Evolutionary conservation across 805 yeast species (phyloP), one percentile per base, ranked within the genome.

Genomic region (Lipomyces sp.): DNA sequence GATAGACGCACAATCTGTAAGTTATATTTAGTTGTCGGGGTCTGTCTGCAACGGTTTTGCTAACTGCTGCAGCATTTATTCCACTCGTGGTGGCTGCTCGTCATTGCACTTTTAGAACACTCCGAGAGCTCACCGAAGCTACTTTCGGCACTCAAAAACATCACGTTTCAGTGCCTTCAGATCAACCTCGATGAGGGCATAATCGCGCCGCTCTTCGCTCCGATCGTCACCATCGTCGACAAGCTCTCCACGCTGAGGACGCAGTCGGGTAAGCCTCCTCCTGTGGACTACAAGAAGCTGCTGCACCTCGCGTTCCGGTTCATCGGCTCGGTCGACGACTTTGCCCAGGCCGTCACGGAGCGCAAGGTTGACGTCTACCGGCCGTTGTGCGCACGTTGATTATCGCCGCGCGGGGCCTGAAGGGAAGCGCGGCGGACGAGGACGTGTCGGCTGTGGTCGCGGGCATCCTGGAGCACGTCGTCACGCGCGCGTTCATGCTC

Each of bases 41-140:
- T 16, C 8, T 29, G 4, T 18, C 32, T 28, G 24, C 14, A 1
- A 23, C 24, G 16, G 26, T 18, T 39, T 2, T 14, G 22, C 35
- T 47, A 29, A 38, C 43, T 26, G 10, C 16, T n/a, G 10, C 23
- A 43, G 52, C 58, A 79, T 3, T 77, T 85, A 19, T 84, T 87
- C 2, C 83, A 83, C 60, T 77, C 95, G 0, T 81, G 86, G 77
- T 89, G 91, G 43, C 88, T 93, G 1, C 70, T 89, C 31, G 55
- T 87, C 21, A 81, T 91, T 0, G 79, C 91, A 0, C 45, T 82
- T 71, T 53, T 74, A 7, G 63, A 65, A n/a, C 52, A 63, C 7
- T 63, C 71, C 0, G 72, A 70, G 57, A 59, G 69, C 61, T 67
- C 42, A 4, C 53, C 53, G 5, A 39, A 43, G 14, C 31, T 47